Conservation (phyloP, 1,139 yeast genomes). For the Saccharomyces pastorianus region DNA sequence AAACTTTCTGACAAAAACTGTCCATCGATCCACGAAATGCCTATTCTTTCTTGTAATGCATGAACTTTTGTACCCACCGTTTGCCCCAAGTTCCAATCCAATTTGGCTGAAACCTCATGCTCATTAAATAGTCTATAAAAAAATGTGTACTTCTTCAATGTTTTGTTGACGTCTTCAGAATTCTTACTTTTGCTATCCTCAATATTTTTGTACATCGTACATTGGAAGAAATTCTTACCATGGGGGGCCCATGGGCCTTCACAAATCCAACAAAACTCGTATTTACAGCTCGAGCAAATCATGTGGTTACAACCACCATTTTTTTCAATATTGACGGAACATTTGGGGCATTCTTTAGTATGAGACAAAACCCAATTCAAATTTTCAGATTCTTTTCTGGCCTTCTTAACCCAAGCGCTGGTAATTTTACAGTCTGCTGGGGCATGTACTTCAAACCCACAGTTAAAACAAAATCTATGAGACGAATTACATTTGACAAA, state of each 20-base stretch:
- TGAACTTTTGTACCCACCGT: conserved; percentile 59
- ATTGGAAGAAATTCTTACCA: conserved; percentile 55
- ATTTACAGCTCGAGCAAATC: conserved; percentile 70
- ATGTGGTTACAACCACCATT: conserved; percentile 96
- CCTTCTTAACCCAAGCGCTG: conserved; percentile 66
- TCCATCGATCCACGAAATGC: conserved; percentile 83
- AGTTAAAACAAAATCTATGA: conserved; percentile 73
- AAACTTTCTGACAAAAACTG: conserved; percentile 75
- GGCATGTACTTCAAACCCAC: conserved; percentile 69
- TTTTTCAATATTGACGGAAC: conserved; percentile 54
- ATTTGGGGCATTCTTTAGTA: conserved; percentile 72
- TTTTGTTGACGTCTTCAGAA: conserved; percentile 34
- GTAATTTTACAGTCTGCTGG: conserved; percentile 77
- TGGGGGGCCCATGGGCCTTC: conserved; percentile 71
- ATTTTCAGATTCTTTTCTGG: conserved; percentile 83
- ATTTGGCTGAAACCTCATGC: conserved; percentile 70
- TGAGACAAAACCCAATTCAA: conserved; percentile 83
- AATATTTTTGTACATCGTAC: conserved; percentile 41
- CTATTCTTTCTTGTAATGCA: conserved; percentile 52
- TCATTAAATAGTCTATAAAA: conserved; percentile 68
- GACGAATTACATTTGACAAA: conserved; percentile 59
- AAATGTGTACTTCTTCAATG: conserved; percentile 63
- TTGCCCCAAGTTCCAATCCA: conserved; percentile 58
- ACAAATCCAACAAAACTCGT: conserved; percentile 94
- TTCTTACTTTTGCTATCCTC: conserved; percentile 30